These are phyloP conservation scores for Penicillium roqueforti DNA, from an alignment of 495 filamentous ascomycete species.

Conservation along the genomic window DNA sequence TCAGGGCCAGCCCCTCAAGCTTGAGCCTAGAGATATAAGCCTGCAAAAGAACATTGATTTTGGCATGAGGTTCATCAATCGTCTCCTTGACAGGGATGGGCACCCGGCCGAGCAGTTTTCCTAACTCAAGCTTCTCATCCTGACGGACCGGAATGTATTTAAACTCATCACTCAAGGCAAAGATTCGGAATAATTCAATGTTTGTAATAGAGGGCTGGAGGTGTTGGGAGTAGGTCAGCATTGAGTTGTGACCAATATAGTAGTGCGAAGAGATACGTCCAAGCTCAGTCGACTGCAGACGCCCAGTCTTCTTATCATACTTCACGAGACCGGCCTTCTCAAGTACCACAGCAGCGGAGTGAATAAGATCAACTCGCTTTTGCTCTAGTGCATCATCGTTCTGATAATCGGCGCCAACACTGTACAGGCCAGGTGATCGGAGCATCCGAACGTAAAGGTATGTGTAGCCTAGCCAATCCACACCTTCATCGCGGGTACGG, in stretches of 20 bases:
- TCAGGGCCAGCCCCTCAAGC: constrained; percentile 88
- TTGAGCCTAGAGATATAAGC: constrained; percentile 94
- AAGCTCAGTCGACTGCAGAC: constrained; percentile 85
- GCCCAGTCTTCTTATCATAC: constrained; percentile 92
- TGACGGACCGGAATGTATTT: constrained; percentile 98
- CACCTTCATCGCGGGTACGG: constrained; percentile 87
- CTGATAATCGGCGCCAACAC: constrained; percentile 92
- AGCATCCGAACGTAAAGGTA: constrained; percentile 99
- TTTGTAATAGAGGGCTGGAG: constrained; percentile 87
- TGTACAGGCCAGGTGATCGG: constrained; percentile 90
- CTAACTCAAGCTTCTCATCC: constrained; percentile 94
- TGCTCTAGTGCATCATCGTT: constrained; percentile 89
- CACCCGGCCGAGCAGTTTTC: constrained; percentile 83
- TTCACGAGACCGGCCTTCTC: constrained; percentile 86
- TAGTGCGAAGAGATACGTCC: constrained; percentile 96
- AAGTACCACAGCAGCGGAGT: constrained; percentile 84
- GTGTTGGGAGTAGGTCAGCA: constrained; percentile 93
- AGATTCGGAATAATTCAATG: constrained; percentile 96
- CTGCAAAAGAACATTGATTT: constrained; percentile 98
- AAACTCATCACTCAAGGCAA: constrained; percentile 95
- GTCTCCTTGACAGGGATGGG: constrained; percentile 96
- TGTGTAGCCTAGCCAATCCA: constrained; percentile 98
- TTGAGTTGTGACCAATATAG: constrained; percentile 94
- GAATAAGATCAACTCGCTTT: constrained; percentile 92
- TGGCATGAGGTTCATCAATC: constrained; percentile 93